phyloP scores from a whole-genome alignment of 1,139 yeast species.

The Geotrichum citri-aurantii region DNA sequence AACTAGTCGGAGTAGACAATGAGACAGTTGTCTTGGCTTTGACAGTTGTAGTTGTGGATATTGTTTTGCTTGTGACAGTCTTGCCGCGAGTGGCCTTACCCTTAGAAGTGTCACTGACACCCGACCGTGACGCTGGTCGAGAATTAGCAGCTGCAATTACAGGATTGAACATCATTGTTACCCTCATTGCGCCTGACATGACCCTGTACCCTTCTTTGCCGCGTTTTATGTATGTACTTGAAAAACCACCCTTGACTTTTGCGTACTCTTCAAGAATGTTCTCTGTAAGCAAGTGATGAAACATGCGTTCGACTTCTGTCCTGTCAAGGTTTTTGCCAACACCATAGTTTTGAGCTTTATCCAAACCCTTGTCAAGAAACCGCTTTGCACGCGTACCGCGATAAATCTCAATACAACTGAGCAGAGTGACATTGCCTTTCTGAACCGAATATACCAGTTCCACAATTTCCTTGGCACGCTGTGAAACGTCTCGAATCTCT shows the following conservation, averaged over 20 bases:
- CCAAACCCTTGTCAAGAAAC: slow-evolving; percentile 56
- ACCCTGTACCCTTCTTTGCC: slow-evolving; percentile 53
- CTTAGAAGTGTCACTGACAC: not conserved
- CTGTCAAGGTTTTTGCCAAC: slow-evolving; percentile 58
- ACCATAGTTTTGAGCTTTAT: slow-evolving; percentile 57
- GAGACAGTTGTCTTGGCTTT: not conserved
- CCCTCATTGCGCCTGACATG: slow-evolving; percentile 41
- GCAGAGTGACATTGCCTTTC: slow-evolving; percentile 50
- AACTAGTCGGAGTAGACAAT: not conserved
- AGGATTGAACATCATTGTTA: slow-evolving; percentile 43
- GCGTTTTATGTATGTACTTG: slow-evolving; percentile 61
- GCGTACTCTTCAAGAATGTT: slow-evolving; percentile 69
- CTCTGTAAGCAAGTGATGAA: slow-evolving; percentile 67
- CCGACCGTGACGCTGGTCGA: not conserved
- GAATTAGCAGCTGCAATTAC: not conserved
- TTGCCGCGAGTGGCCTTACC: not conserved
- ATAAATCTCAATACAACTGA: slow-evolving; percentile 77
- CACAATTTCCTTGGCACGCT: slow-evolving; percentile 54
- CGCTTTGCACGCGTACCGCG: slow-evolving; percentile 66
- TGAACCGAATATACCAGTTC: slow-evolving; percentile 51
- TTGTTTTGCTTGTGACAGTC: not conserved
- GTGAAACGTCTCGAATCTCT: slow-evolving; percentile 64
- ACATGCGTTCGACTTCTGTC: slow-evolving; percentile 72
- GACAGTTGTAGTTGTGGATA: not conserved
- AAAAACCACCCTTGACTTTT: slow-evolving; percentile 61